phyloP scores from a whole-genome alignment of 2,329 filamentous ascomycete genomes.

The Pleoardoris graminearum region DNA sequence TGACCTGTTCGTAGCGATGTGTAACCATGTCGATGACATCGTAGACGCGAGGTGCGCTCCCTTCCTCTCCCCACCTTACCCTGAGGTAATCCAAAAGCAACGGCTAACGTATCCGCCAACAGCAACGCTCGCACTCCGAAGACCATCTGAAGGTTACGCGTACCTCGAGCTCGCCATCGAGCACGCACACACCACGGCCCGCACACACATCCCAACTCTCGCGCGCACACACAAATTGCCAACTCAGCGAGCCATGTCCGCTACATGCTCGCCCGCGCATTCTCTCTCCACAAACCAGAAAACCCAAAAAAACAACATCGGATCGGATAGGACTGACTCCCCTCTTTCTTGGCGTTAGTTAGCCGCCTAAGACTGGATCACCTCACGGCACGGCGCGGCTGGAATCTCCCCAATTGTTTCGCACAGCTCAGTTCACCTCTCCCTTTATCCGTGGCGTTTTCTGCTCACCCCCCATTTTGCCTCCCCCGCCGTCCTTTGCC shows the following conservation, averaged over 20 bases:
- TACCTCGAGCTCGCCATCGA: constrained; percentile 8
- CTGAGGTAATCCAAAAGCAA: neutral
- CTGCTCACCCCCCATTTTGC: constrained; percentile 32
- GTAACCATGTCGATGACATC: constrained; percentile 96
- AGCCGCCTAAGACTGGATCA: constrained; percentile 13
- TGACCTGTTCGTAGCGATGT: constrained; percentile 97
- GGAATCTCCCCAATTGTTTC: constrained; percentile 9
- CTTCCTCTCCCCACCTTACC: constrained; percentile 3
- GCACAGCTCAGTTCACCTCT: constrained; percentile 3
- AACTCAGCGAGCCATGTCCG: constrained; percentile 14
- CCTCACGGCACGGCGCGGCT: constrained; percentile 8
- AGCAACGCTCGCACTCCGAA: constrained; percentile 59
- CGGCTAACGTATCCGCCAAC: constrained; percentile 11
- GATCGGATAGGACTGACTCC: constrained; percentile 34
- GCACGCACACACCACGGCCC: constrained; percentile 16
- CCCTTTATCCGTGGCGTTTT: constrained; percentile 19
- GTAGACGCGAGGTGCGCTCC: constrained; percentile 69
- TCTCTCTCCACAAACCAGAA: constrained; percentile 28
- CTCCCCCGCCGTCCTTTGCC: constrained; percentile 16
- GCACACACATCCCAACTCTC: constrained; percentile 16
- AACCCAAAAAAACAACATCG: constrained; percentile 34
- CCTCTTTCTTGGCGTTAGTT: constrained; percentile 18
- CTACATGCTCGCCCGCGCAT: constrained; percentile 28
- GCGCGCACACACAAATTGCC: constrained; percentile 31
- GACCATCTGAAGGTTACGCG: constrained; percentile 52